Conservation (phyloP, 371 early-diverging fungal species). For the Mortierella sp. region DNA sequence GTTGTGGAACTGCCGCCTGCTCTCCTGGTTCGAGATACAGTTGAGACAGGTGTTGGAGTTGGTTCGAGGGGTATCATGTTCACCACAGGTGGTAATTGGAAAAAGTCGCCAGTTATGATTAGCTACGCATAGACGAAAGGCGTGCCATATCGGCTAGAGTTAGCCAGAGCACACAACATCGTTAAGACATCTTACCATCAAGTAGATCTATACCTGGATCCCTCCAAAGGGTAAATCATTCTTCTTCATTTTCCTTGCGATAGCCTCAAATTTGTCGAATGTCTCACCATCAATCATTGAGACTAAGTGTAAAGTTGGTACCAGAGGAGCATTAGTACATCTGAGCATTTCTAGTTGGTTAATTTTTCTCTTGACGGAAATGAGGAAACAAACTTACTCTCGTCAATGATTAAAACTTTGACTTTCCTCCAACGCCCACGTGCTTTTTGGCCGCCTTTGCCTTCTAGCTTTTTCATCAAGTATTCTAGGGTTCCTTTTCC, state of each 20-base stretch:
- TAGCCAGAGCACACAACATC: no score
- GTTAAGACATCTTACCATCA: background rate
- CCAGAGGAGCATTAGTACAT: background rate
- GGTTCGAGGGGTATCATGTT: constrained; percentile 1
- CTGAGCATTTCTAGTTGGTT: no score
- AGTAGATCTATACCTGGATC: constrained; percentile 70
- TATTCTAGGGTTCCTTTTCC: constrained; percentile 62
- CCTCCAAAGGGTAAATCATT: constrained; percentile 84
- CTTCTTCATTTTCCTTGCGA: constrained; percentile 73
- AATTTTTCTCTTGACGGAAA: no score
- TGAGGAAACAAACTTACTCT: constrained; percentile 66
- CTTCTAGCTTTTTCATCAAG: constrained; percentile 59
- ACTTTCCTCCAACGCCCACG: constrained; percentile 70
- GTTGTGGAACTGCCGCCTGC: constrained; percentile 17
- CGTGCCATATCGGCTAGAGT: no score
- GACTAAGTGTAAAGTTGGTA: constrained; percentile 59
- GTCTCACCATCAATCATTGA: constrained; percentile 89
- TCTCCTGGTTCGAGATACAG: background rate
- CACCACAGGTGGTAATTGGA: constrained; percentile 90
- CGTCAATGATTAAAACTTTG: constrained; percentile 88
- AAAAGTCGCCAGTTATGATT: constrained; percentile 90
- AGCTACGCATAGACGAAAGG: constrained; percentile 58
- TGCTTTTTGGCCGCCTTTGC: constrained; percentile 33
- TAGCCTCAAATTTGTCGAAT: constrained; percentile 84
- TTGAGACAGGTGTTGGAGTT: background rate